Base-by-base conservation (phyloP, 768 basidiomycete species). In the Leccinum subtestaceum region DNA sequence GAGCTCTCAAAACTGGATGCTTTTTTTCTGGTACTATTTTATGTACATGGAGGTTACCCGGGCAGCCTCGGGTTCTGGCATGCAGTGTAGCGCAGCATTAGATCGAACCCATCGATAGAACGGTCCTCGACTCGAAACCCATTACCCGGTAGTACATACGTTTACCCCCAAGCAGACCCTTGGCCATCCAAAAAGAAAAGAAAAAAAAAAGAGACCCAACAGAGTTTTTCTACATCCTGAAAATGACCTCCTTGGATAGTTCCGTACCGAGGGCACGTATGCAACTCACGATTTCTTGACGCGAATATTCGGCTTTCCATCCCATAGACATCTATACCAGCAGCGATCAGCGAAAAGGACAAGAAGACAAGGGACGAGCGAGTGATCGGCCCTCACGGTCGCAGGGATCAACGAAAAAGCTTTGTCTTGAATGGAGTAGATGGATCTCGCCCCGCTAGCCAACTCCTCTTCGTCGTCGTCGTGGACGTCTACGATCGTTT, bases 251-350 rank as follows among this genome's bases (percentile, higher is more conserved):
- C 63, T 65, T 72, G 6, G 81, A 71, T 27, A 83, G 48, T 36
- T 77, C 75, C n/a, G 58, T 38, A 5, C 84, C 82, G 32, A 85
- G 65, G 3, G 75, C 80, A 38, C 67, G 70, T 23, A 83, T 70
- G 59, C 81, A 84, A n/a, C 67, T 64, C 12, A 75, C 63, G 25
- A 82, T 70, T 31, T 75, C 77, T 12, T 65, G 52, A 17, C 75
- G 74, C 17, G 70, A 60, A 50, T 74, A 59, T 15, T 67, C 57
- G 15, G 65, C 62, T 5, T 67, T 61, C 72, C 78, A 76, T 48
- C 70, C 60, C 40, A 23, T 6, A 11, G 65, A 60, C 70, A 65
- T 53, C 70, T 70, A 21, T 25, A 21, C 15, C 31, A 55, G 13
- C 19, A 36, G 9, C 49, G 21, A 46, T 68, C 58, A 57, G 64